A percentile compares a stretch with the other conserved stretches of the same genome.
Conservation (phyloP, 164 flowering plant species). For the Aristolochia californica region DNA sequence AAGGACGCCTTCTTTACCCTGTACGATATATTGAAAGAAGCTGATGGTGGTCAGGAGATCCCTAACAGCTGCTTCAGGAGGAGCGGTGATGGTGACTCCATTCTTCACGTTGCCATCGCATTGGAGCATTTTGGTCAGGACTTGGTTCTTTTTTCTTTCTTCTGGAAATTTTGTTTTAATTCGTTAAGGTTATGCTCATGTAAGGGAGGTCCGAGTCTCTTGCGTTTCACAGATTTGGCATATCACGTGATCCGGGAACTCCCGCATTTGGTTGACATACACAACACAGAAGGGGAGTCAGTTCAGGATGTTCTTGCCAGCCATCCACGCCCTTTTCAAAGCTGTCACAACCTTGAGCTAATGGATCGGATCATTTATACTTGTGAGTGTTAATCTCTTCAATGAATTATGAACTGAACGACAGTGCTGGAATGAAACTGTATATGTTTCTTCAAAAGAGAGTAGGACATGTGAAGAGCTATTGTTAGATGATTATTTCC, state of each 20-base stretch:
- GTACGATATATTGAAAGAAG: neutral
- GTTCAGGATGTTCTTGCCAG: constrained; percentile 34
- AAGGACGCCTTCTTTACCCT: constrained; percentile 9
- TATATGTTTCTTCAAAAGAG: too few relatives aligned
- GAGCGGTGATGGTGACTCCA: constrained; percentile 15
- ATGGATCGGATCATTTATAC: constrained; percentile 12
- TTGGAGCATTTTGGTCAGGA: constrained; percentile 15
- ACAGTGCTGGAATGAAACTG: too few relatives aligned
- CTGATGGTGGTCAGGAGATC: neutral
- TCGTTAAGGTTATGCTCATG: neutral
- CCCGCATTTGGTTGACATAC: too few relatives aligned
- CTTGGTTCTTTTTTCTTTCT: neutral
- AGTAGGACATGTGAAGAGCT: too few relatives aligned
- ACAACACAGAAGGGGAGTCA: constrained; percentile 18
- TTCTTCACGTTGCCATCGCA: constrained; percentile 19
- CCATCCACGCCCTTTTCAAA: constrained; percentile 26
- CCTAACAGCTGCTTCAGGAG: too few relatives aligned
- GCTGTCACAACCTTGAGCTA: constrained; percentile 17
- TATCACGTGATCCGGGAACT: constrained; percentile 17
- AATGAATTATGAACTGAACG: too few relatives aligned
- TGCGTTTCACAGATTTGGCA: constrained; percentile 23
- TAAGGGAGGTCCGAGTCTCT: too few relatives aligned
- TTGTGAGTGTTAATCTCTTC: too few relatives aligned
- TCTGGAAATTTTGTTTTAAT: neutral
- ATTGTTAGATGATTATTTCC: too few relatives aligned